Conservation (phyloP, 148 eudicot species). For the Diospyros kaki region DNA sequence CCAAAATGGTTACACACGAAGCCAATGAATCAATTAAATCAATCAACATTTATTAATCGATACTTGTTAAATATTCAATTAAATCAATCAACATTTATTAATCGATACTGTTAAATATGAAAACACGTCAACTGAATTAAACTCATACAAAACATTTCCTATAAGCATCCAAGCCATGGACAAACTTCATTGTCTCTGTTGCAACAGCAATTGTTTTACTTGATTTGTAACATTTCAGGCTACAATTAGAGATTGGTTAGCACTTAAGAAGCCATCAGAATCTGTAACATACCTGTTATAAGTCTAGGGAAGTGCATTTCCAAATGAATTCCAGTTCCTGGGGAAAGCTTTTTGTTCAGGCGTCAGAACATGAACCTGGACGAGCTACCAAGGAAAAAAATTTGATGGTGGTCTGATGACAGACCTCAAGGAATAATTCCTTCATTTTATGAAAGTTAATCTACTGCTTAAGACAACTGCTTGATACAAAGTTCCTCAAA, state of each 20-base stretch:
- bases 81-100: no score
- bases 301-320: neutral
- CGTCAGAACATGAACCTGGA: neutral
- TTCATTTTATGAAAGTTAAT: constrained; percentile 5
- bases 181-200: neutral
- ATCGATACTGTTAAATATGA: neutral
- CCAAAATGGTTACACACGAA: neutral
- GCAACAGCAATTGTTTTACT: neutral
- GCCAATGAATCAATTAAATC: neutral
- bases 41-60: neutral
- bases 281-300: constrained; percentile 10
- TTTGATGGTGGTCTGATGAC: neutral
- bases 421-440: neutral
- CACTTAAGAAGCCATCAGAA: neutral
- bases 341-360: neutral
- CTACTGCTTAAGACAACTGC: constrained; percentile 19
- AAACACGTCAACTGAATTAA: neutral
- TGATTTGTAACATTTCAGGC: neutral
- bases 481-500: constrained; percentile 58
- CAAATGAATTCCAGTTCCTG: constrained; percentile 4
- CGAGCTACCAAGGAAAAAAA: neutral
- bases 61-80: neutral
- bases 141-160: neutral
- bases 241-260: neutral
- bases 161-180: neutral